Conservation (phyloP, 1,284 basidiomycete species). For the Irpex sp. region DNA sequence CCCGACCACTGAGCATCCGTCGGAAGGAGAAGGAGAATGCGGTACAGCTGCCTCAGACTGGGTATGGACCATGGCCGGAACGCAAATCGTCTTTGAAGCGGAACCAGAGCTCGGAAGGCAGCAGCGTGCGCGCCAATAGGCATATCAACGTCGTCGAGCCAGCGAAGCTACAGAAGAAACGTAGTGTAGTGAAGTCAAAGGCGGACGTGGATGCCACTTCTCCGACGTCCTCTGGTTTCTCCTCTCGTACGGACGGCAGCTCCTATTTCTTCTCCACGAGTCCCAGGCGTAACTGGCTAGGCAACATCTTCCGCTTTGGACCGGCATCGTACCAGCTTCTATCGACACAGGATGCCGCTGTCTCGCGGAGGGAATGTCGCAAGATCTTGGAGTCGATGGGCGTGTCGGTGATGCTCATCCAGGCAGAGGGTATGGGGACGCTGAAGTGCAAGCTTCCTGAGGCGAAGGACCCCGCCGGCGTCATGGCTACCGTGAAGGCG, state of each 20-base stretch:
- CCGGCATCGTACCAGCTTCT: conserved; percentile 59
- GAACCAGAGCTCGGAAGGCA: conserved; percentile 17
- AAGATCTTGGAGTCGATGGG: conserved; percentile 70
- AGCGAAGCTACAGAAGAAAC: conserved; percentile 38
- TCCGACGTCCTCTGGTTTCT: conserved; percentile 42
- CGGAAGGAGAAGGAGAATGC: conserved; percentile 28
- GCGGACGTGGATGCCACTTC: conserved; percentile 20
- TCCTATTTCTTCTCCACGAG: conserved; percentile 40
- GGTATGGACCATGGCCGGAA: conserved; percentile 16
- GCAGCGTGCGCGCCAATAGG: conserved; percentile 19
- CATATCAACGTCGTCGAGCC: conserved; percentile 51
- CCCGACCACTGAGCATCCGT: conserved; percentile 28
- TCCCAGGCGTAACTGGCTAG: conserved; percentile 81
- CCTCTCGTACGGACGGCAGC: conserved; percentile 32
- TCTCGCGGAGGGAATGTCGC: conserved; percentile 69
- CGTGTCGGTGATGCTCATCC: conserved; percentile 60
- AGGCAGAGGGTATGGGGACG: conserved; percentile 42
- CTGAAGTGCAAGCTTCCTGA: conserved; percentile 69
- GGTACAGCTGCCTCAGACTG: not conserved
- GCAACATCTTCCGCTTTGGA: conserved; percentile 84
- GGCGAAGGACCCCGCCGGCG: conserved; percentile 47
- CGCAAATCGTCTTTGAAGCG: conserved; percentile 39
- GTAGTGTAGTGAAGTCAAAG: conserved; percentile 18
- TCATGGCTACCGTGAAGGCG: conserved; percentile 54
- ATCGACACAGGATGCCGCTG: conserved; percentile 63